Conservation (phyloP, 1,284 basidiomycete genomes). For the Rhodotorula sp. region DNA sequence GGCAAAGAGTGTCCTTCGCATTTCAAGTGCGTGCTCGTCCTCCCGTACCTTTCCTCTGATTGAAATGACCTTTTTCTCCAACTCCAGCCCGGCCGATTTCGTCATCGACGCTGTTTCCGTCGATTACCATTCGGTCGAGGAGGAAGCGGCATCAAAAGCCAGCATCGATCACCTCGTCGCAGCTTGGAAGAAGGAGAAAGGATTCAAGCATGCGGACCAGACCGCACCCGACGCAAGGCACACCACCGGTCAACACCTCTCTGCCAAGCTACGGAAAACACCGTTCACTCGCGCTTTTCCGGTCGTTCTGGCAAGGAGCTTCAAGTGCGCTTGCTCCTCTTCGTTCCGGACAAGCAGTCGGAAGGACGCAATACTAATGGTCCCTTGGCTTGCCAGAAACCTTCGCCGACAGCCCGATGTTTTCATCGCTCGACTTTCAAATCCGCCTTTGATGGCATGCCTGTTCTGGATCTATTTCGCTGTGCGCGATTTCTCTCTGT, state of each 20-base stretch:
- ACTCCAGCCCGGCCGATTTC: conserved; percentile 41
- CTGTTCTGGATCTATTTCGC: conserved; percentile 54
- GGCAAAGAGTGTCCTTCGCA: conserved; percentile 43
- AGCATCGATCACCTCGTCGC: conserved; percentile 22
- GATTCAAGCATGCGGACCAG: not conserved
- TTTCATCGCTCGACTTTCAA: conserved; percentile 35
- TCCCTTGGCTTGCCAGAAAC: conserved; percentile 7
- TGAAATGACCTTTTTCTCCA: too few species aligned
- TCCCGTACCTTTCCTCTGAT: too few species aligned
- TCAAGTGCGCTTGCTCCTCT: not conserved
- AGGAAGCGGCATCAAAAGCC: conserved; percentile 2
- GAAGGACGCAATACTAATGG: not conserved
- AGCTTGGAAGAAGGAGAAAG: not conserved
- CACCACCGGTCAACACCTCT: not conserved
- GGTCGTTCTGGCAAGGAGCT: conserved; percentile 28
- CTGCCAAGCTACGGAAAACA: conserved; percentile 12
- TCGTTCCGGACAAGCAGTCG: not conserved
- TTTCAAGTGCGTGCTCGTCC: conserved; percentile 28
- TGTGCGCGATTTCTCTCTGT: not conserved
- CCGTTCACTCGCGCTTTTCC: conserved; percentile 34
- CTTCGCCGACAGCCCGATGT: conserved; percentile 40
- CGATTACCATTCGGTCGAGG: conserved; percentile 15
- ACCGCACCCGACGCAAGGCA: too few species aligned
- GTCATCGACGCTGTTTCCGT: conserved; percentile 39
- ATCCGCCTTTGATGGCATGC: conserved; percentile 40